Evolutionary conservation across 306 rosid species (phyloP), one percentile per base, ranked within the genome.

Genomic region (Abrus precatorius): DNA sequence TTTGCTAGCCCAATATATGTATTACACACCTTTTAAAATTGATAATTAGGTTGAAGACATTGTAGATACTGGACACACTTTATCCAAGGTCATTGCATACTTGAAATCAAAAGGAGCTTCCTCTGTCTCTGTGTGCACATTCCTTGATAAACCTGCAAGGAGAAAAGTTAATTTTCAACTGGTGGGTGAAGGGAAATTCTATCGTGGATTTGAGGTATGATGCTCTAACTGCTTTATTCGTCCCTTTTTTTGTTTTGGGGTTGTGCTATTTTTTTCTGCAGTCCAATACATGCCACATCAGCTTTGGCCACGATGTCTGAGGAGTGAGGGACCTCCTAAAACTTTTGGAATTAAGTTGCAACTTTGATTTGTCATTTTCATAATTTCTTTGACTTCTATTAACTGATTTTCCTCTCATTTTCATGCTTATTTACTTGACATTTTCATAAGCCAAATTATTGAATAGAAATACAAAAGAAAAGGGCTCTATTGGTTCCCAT

Each of bases 81-180:
- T 95, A 30, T 86, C 87, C 8, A 72, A 67, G 62, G 78, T 93
- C 14, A 80, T 90, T 80, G 84, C 72, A 1, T 89, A 90, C 84
- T 65, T 95, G 88, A 83, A 93, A 71, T 72, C 85, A 3, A 93
- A 93, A 82, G 97, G 94, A 40, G 98, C 97, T 0, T 84, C 93
- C 20, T 90, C 97, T 83, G 90, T 95, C 5, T 93, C 99, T 1
- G 91, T 95, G 0, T 91, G 98, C 80, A 75, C 98, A 54, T 86
- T 95, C 66, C 99, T 95, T 68, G 98, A 95, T 80, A 95, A 93
- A 82, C 94, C 97, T 7, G 20, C 83, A 0, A 83, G 97, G 77
- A 85, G 99, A 73, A 88, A 95, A 80, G 96, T 95, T 54, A 20
- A 87, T 28, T 32, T 90, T 68, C 71, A 89, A 75, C 75, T 84